These are phyloP conservation scores for Talaromyces sp. DNA, from an alignment of 2,329 filamentous ascomycete genomes.

Conservation along the genomic window DNA sequence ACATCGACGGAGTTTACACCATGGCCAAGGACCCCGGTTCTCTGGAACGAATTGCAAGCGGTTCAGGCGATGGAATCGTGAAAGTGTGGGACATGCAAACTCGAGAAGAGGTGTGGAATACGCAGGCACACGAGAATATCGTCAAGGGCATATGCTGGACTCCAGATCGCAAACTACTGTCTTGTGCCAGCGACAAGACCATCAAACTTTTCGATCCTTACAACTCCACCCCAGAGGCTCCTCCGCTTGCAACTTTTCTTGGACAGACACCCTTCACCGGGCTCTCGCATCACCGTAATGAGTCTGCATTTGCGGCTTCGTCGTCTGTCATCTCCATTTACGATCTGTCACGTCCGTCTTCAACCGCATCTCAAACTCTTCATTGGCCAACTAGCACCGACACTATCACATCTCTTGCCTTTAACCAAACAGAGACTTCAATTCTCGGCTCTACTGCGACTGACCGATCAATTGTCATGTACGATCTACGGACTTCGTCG, in stretches of 20 bases:
- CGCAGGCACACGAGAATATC: constrained; percentile 83
- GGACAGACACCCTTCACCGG: constrained; percentile 77
- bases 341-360: constrained; percentile 72
- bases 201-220: constrained; percentile 93
- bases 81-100: constrained; percentile 84
- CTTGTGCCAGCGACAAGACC: constrained; percentile 77
- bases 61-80: constrained; percentile 84
- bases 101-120: constrained; percentile 68
- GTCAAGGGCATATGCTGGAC: constrained; percentile 92
- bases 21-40: constrained; percentile 74
- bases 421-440: constrained; percentile 92
- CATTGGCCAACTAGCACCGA: constrained; percentile 84
- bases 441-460: constrained; percentile 79
- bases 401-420: constrained; percentile 80
- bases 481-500: constrained; percentile 81
- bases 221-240: constrained; percentile 59
- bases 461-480: constrained; percentile 81
- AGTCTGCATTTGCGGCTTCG: constrained; percentile 70
- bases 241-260: constrained; percentile 79
- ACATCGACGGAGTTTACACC: constrained; percentile 84
- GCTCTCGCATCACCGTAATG: constrained; percentile 73
- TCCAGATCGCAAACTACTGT: constrained; percentile 73
- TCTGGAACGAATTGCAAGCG: constrained; percentile 70
- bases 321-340: constrained; percentile 80
- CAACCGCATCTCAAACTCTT: constrained; percentile 71